Base-by-base conservation (phyloP, 163 green algal species). In the Picocystis sp. region DNA sequence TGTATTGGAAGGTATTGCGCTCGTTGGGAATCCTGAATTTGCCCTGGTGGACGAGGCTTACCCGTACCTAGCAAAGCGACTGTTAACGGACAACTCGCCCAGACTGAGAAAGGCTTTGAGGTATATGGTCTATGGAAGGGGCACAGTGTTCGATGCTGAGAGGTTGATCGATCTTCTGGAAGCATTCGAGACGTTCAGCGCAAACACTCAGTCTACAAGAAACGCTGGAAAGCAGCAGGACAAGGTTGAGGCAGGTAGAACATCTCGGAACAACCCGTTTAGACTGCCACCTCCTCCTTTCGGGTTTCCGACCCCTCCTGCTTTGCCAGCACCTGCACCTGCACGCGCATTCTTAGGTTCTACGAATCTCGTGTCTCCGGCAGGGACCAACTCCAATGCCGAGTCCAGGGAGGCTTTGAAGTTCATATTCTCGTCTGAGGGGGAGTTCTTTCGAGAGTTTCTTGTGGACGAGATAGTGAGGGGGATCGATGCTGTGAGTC, bases 11-110 rank as follows among this genome's bases (percentile, higher is more conserved):
- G 87, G 87, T 50, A 96, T 98, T 35, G 89, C 89, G 11, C 77
- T 98, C 15, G 80, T 94, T 11, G 85, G 81, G 58, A 75, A 95
- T 74, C 72, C 81, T 12, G 79, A 93, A 38, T 98, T 98, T 73
- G 89, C 89, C 9, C 77, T 98, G 44, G 83, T 98, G 25, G 87
- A 98, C 46, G 87, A 94, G 62, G 86, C 87, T 11, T 96, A 93
- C 70, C 89, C 89, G n/a, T 98, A 93, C 79, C 82, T 98, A 52
- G 69, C 81, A 8, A 76, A 90, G 71, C 61, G 76, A 19, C 75
- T 98, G 46, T 76, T 98, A 22, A 95, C 85, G 5, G 86, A 97
- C 62, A 61, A 86, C 47, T 86, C 74, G 0, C 83, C 84, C 0
- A 70, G 89, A 2, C 72, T 96, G 58, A 68, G 71, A 9, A 78